phyloP scores from a whole-genome alignment of 805 yeast genomes.

The Yarrowia keelungensis region DNA sequence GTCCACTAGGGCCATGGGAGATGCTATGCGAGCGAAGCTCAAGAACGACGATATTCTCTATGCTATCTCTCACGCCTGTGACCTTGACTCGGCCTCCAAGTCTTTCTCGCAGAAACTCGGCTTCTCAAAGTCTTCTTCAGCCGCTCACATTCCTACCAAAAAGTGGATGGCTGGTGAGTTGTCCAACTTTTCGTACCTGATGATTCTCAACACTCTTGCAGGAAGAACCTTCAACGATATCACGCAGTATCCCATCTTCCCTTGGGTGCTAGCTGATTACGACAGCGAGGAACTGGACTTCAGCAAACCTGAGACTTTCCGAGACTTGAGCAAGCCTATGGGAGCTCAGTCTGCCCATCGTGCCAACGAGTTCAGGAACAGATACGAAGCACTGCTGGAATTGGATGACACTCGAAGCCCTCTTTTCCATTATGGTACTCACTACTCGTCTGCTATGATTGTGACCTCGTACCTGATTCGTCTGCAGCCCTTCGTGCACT shows the following conservation, averaged over 20 bases:
- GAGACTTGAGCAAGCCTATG: slow-evolving; percentile 89
- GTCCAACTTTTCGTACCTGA: slow-evolving; percentile 82
- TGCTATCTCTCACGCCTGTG: slow-evolving; percentile 37
- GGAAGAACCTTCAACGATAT: slow-evolving; percentile 89
- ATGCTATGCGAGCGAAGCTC: slow-evolving; percentile 24
- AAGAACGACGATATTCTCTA: slow-evolving; percentile 33
- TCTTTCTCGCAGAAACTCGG: slow-evolving; percentile 26
- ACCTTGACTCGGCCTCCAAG: slow-evolving; percentile 23
- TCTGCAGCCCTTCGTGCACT: slow-evolving; percentile 78
- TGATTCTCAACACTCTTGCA: slow-evolving; percentile 80
- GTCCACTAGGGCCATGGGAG: slow-evolving; percentile 16
- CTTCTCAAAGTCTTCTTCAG: slow-evolving; percentile 20
- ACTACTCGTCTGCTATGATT: slow-evolving; percentile 92
- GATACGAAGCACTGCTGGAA: slow-evolving; percentile 73
- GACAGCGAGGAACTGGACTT: slow-evolving; percentile 74
- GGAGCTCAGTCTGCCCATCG: slow-evolving; percentile 78
- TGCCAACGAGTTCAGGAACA: slow-evolving; percentile 67
- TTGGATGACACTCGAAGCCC: slow-evolving; percentile 66
- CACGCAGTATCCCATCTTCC: slow-evolving; percentile 90
- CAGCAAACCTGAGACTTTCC: slow-evolving; percentile 62
- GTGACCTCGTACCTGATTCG: slow-evolving; percentile 82
- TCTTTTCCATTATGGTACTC: slow-evolving; percentile 92
- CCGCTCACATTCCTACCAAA: slow-evolving; percentile 55
- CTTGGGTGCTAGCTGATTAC: slow-evolving; percentile 89
- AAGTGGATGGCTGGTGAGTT: slow-evolving; percentile 80